Base-by-base conservation (phyloP, 2,329 filamentous ascomycete species). In the Beauveria pseudobassiana region DNA sequence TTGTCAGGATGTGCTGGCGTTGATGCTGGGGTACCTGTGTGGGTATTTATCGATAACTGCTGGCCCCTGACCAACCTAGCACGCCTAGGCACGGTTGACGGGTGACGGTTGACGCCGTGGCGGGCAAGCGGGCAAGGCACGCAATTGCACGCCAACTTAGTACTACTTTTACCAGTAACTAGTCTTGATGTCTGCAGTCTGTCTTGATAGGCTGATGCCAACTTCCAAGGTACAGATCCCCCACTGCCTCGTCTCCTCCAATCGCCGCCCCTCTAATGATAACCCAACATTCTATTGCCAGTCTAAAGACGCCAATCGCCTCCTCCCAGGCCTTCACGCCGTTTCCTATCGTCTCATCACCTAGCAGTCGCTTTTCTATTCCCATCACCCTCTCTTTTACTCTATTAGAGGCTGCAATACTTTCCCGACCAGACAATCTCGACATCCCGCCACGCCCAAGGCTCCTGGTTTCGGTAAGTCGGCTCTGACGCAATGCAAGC, bases 381-480 rank as follows among this genome's bases (percentile, higher is more conserved):
- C 28, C 24, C 12, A 43, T 43, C 34, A 46, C 51, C 10, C 18
- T 30, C 42, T 42, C 12, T 26, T 18, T 42, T n/a, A 52, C 38
- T 9, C 10, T 42, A 43, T 24, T 22, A 45, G 20, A 54, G 51
- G 34, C 43, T 54, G 20, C 49, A 40, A 5, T 18, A 30, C 34
- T 28, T 12, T 28, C 38, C 16, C 42, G 7, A 30, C 26, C 48
- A 38, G 22, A 34, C 42, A 22, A 20, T 22, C 40, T 40, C 28
- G 34, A 38, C 49, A 18, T 34, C 50, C 51, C 12, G 49, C 42
- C 28, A 3, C 20, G 2, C 42, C n/a, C 49, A 14, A 59, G n/a
- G 51, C 59, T 61, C 51, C 59, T 55, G 30, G 59, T 61, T 61
- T 61, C 51, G 59, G 59, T 61, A 61, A 61, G 59, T 61, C 22